A percentile compares a stretch with the other conserved stretches of the same genome.
These are phyloP conservation scores for Wickerhamomyces chaumierensis DNA, from an alignment of 805 yeast genomes.

Conservation along the genomic window DNA sequence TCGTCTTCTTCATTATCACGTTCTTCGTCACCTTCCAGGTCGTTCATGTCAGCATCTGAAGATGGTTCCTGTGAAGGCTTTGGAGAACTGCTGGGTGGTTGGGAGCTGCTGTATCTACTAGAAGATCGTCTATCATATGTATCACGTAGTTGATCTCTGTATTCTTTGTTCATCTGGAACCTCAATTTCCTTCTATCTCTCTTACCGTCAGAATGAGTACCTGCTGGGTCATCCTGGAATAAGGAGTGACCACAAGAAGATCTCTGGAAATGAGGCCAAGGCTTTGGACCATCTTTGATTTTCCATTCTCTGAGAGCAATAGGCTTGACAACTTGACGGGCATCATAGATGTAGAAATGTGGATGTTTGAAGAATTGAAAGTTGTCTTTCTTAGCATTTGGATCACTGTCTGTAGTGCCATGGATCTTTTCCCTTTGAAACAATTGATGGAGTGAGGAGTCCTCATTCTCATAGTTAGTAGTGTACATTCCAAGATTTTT, in stretches of 20 bases:
- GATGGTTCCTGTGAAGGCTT: neutral
- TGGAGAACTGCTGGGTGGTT: neutral
- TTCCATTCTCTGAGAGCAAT: constrained; percentile 78
- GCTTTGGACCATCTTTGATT: constrained; percentile 18
- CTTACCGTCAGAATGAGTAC: constrained; percentile 27
- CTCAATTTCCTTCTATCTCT: constrained; percentile 21
- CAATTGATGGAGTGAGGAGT: constrained; percentile 23
- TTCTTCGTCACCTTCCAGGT: constrained; percentile 1
- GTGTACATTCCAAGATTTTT: constrained; percentile 40
- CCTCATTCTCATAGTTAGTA: constrained; percentile 6
- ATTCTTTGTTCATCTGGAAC: constrained; percentile 23
- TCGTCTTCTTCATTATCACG: neutral
- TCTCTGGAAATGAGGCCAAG: constrained; percentile 49
- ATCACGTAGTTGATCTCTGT: constrained; percentile 24
- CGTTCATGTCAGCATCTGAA: constrained; percentile 1
- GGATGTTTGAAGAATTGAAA: constrained; percentile 68
- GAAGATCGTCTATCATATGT: constrained; percentile 9
- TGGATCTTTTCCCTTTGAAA: constrained; percentile 74
- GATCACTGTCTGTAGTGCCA: constrained; percentile 86
- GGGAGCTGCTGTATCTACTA: constrained; percentile 6
- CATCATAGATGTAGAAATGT: constrained; percentile 71
- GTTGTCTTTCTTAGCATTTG: constrained; percentile 75
- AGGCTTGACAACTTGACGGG: constrained; percentile 69
- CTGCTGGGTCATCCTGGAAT: constrained; percentile 51
- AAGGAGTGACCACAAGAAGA: constrained; percentile 68